Base-by-base conservation (phyloP, 768 basidiomycete species). In the Termitomyces sp. region DNA sequence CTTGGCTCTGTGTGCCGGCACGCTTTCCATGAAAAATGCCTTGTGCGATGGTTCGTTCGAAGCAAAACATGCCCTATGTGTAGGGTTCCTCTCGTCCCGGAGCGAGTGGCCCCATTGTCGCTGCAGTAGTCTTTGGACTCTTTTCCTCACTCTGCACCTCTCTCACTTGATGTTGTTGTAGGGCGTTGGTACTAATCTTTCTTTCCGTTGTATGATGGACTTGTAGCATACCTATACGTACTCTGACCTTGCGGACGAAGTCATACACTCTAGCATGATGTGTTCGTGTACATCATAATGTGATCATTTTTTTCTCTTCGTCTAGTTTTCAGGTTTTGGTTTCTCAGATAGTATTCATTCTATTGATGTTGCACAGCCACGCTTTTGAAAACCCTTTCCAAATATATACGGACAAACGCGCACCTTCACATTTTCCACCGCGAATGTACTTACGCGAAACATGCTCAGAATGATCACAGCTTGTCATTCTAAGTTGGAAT, bases 21-120 rank as follows among this genome's bases (percentile, higher is more conserved):
- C 72, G 74, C 79, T 66, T 85, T 83, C 64, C 88, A 89, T 68
- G 81, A 84, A 64, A 70, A 70, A 37, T 89, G 88, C 71, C 76
- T 86, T 59, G 72, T 68, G 54, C 76, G 74, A 58, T 89, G 87
- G 87, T 74, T 87, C 64, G 77, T 71, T 62, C 74, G 76, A 67
- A 83, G 77, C 62, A 75, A 70, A 61, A 81, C 83, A 55, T 89
- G 87, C 70, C 86, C 86, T 41, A 68, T 88, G 51, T 90, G 88
- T 64, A 76, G 86, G 65, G 70, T 77, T 54, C 66, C 72, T 32
- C 66, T 84, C 62, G 67, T 62, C 40, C 34, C 14, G n/a, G 66
- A 69, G 63, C 54, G 61, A 55, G 66, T 66, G 52, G 49, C 59
- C 61, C 58, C 63, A 61, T 67, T 61, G 66, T 52, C 30, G 32